Evolutionary conservation across 116 monocot species (phyloP).

Genomic region (Dioscorea cayenensis): DNA sequence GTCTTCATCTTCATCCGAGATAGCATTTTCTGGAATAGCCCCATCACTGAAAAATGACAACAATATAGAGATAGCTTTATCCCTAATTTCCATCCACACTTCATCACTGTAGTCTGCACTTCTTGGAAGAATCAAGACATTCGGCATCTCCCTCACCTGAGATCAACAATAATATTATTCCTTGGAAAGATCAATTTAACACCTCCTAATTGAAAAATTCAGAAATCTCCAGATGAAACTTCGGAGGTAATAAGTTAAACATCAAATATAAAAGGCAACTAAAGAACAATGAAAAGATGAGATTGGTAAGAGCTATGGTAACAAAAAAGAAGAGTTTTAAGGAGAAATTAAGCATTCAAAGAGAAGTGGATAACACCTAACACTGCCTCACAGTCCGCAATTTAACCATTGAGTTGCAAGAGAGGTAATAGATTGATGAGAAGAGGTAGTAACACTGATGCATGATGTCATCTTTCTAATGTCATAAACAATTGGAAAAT

Average conservation of each 20-base stretch:
- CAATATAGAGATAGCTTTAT: slow-evolving; percentile 72
- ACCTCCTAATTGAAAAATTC: neutral
- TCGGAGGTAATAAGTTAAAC: neutral
- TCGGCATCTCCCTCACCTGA: slow-evolving; percentile 97
- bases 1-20: slow-evolving; percentile 84
- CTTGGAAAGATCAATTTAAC: neutral
- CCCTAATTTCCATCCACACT: slow-evolving; percentile 99
- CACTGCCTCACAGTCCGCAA: neutral
- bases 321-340: neutral
- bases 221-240: neutral
- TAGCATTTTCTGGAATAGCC: slow-evolving; percentile 55
- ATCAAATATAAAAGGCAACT: neutral
- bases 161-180: neutral
- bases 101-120: slow-evolving; percentile 99
- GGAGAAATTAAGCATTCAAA: neutral
- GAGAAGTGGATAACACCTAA: neutral
- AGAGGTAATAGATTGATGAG: neutral
- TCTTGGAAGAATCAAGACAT: slow-evolving; percentile 89
- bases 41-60: slow-evolving; percentile 81
- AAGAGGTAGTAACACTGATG: no score
- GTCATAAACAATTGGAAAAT: no score
- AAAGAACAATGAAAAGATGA: neutral
- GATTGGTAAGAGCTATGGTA: neutral
- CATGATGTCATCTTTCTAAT: no score
- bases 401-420: neutral